A percentile compares a stretch with the other conserved stretches of the same genome.
Conservation (phyloP, 192 early-diverging fungal genomes). For the Phlyctochytrium arcticum region DNA sequence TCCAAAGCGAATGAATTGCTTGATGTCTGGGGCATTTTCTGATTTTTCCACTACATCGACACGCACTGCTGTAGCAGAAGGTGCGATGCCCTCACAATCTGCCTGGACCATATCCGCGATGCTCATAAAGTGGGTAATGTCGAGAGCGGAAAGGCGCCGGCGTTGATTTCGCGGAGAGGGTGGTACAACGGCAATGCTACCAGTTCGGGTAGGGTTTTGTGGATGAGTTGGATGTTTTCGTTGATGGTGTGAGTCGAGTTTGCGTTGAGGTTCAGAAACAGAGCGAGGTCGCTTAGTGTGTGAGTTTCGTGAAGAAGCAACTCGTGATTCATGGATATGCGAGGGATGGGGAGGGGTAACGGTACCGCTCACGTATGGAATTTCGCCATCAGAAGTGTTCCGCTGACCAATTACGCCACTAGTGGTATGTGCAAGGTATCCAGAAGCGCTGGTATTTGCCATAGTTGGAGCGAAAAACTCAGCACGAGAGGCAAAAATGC, state of each 20-base stretch:
- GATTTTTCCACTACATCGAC: neutral
- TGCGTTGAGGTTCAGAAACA: neutral
- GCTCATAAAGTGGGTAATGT: constrained; percentile 21
- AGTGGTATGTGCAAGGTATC: no score
- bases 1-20: neutral
- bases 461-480: no score
- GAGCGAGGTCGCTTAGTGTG: neutral
- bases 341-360: neutral
- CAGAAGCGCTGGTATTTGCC: no score
- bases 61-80: neutral
- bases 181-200: no score
- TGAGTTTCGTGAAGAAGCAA: neutral
- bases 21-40: neutral
- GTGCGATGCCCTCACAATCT: neutral
- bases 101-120: constrained; percentile 18
- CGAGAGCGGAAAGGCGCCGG: constrained; percentile 6
- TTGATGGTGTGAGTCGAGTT: neutral
- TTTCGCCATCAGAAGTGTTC: no score
- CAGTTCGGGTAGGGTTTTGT: no score
- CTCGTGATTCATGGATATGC: neutral
- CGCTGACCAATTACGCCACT: no score
- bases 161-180: neutral
- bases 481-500: no score
- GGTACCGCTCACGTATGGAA: no score
- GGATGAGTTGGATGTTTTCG: no score